phyloP scores from a whole-genome alignment of 1,284 basidiomycete genomes.

The Agroathelia rolfsii region DNA sequence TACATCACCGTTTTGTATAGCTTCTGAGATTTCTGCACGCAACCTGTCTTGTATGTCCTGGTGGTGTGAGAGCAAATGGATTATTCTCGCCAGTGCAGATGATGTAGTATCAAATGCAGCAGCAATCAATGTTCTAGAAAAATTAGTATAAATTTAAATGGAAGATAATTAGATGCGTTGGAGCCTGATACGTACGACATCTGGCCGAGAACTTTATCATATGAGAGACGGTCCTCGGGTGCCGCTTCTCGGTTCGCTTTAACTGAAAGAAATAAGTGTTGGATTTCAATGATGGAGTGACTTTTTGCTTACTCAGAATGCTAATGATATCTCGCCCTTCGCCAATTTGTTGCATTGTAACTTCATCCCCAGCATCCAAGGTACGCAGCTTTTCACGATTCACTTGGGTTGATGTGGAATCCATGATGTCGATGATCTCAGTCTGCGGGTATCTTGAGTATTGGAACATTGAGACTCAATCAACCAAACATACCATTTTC shows the following conservation, averaged over 20 bases:
- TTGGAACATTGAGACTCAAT: no score
- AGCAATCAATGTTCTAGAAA: constrained; percentile 25
- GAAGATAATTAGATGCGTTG: neutral
- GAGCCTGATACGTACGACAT: constrained; percentile 13
- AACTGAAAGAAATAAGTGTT: neutral
- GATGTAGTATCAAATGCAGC: constrained; percentile 29
- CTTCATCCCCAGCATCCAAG: constrained; percentile 13
- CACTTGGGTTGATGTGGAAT: constrained; percentile 16
- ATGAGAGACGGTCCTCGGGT: constrained; percentile 10
- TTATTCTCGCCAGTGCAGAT: constrained; percentile 24
- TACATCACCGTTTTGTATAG: constrained; percentile 20
- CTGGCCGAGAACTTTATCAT: constrained; percentile 14
- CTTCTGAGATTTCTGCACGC: constrained; percentile 23
- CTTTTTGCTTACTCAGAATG: constrained; percentile 27
- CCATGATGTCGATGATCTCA: constrained; percentile 1
- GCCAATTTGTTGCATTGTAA: constrained; percentile 19
- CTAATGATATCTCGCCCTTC: constrained; percentile 36
- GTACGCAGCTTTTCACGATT: constrained; percentile 22
- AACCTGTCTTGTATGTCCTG: constrained; percentile 26
- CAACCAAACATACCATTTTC: no score
- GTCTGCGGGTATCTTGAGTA: no score
- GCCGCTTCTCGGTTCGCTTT: constrained; percentile 12
- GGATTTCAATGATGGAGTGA: neutral
- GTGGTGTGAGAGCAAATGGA: constrained; percentile 23
- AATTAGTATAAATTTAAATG: neutral